A percentile compares a stretch with the other conserved stretches of the same genome.
These are phyloP conservation scores for Verticillium klebahnii DNA, from an alignment of 2,329 filamentous ascomycete species.

Conservation along the genomic window DNA sequence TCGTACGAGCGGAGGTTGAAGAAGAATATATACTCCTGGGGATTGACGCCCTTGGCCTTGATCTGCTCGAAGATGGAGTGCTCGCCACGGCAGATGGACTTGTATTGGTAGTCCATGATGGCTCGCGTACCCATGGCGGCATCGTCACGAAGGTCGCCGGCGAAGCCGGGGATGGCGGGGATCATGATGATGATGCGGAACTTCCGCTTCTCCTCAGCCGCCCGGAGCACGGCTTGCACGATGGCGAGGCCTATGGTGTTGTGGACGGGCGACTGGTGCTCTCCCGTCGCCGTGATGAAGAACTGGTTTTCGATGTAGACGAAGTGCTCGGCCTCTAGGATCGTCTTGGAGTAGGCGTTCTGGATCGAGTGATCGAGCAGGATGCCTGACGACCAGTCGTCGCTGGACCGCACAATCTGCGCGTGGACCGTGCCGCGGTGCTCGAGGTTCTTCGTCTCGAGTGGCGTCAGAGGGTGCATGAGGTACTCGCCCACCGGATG, in stretches of 20 bases:
- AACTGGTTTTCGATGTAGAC: slow-evolving; percentile 99
- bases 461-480: slow-evolving; percentile 68
- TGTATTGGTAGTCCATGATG: slow-evolving; percentile 99
- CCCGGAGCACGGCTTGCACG: slow-evolving; percentile 81
- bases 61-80: slow-evolving; percentile 86
- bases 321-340: slow-evolving; percentile 82
- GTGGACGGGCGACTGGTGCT: slow-evolving; percentile 79
- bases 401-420: slow-evolving; percentile 84
- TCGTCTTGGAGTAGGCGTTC: slow-evolving; percentile 80
- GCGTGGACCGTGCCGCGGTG: slow-evolving; percentile 71
- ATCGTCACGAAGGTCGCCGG: slow-evolving; percentile 79
- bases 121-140: slow-evolving; percentile 82
- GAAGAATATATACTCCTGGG: slow-evolving; percentile 77
- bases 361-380: slow-evolving; percentile 80
- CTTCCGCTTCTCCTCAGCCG: slow-evolving; percentile 76
- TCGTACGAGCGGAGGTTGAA: slow-evolving; percentile 95
- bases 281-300: slow-evolving; percentile 91
- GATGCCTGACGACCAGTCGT: slow-evolving; percentile 92
- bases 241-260: slow-evolving; percentile 87
- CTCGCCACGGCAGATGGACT: slow-evolving; percentile 87
- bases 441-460: slow-evolving; percentile 60
- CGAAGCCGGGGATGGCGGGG: slow-evolving; percentile 89
- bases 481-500: slow-evolving; percentile 87
- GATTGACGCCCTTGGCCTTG: slow-evolving; percentile 67
- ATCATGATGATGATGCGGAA: slow-evolving; percentile 90